Evolutionary conservation across 345 rosid species (phyloP), one percentile per base, ranked within the genome.

Genomic region (Eucalyptus guilfoylei): DNA sequence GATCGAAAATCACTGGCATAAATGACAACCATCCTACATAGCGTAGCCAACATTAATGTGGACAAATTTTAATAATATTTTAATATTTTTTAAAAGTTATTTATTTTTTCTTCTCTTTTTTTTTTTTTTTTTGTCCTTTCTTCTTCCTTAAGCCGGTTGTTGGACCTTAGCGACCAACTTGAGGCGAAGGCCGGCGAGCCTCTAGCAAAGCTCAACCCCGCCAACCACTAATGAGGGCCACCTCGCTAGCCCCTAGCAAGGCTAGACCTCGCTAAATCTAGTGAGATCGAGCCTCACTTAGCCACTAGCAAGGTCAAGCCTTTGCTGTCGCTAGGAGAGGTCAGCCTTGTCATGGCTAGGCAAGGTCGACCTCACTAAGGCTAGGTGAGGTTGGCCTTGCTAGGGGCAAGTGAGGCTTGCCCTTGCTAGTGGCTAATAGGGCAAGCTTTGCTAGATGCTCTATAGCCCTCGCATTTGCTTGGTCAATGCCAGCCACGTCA

Each of bases 161-260:
- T 21, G 28, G 3, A 55, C 6, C 62, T 55, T 23, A 55, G 62
- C 12, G 3, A 55, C 62, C 0, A 9, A 1, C 13, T 10, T 55
- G 11, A 55, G 62, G 62, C 13, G 3, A 55, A 55, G 12, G 60
- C 6, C 12, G 9, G 3, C 6, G 0, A 7, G 3, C 5, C 11
- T 55, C 3, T 55, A 55, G 28, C 28, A 23, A 55, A 55, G 60
- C 60, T 55, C 60, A 21, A 28, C 28, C 28, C 28, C 28, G 3
- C 28, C 10, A 52, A 0, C 8, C 24, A 52, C 10, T 52, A 55
- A 55, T 0, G 0, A 55, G 6, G 26, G 12, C 60, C 4, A 55
- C 11, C 60, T 55, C 28, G 2, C 60, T 2, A 9, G 0, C 55
- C 3, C 2, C 55, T 52, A 52, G 24, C 55, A 52, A 0, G 55